Conservation (phyloP, 2,329 filamentous ascomycete genomes). For the Myotisia sp. region DNA sequence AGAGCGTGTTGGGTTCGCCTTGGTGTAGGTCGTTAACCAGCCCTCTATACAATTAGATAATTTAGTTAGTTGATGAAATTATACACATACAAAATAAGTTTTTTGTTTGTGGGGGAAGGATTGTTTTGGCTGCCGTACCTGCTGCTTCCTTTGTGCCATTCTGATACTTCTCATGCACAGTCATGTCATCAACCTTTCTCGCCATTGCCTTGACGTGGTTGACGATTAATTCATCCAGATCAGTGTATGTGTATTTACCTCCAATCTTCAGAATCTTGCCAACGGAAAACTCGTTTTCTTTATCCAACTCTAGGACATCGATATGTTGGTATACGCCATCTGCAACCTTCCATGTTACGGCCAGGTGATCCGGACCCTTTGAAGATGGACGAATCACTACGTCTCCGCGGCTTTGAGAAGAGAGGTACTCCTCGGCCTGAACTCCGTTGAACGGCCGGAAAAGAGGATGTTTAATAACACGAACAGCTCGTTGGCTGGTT, state of each 20-base stretch:
- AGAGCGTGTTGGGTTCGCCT: conserved; percentile 85
- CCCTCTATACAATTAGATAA: conserved; percentile 45
- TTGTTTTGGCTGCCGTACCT: conserved; percentile 48
- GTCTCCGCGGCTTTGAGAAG: conserved; percentile 71
- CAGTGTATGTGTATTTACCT: conserved; percentile 80
- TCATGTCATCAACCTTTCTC: conserved; percentile 92
- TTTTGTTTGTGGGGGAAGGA: background rate
- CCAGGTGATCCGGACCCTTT: conserved; percentile 87
- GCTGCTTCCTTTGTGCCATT: conserved; percentile 63
- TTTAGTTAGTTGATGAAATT: background rate
- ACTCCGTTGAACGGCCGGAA: conserved; percentile 87
- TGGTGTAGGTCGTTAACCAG: conserved; percentile 92
- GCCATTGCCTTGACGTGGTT: conserved; percentile 97
- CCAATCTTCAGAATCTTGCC: conserved; percentile 73
- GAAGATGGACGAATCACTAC: conserved; percentile 91
- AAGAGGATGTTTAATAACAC: conserved; percentile 94
- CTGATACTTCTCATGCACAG: conserved; percentile 87
- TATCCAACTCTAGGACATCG: conserved; percentile 90
- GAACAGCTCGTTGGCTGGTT: conserved; percentile 67
- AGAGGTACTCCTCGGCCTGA: conserved; percentile 86
- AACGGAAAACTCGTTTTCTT: conserved; percentile 91
- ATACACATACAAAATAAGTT: conserved; percentile 6
- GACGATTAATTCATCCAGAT: conserved; percentile 94
- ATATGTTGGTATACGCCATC: conserved; percentile 96
- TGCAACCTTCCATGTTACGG: conserved; percentile 94